A percentile compares a stretch with the other conserved stretches of the same genome.
Evolutionary conservation across 1,284 basidiomycete species (phyloP).

Genomic region (Malassezia globosa): DNA sequence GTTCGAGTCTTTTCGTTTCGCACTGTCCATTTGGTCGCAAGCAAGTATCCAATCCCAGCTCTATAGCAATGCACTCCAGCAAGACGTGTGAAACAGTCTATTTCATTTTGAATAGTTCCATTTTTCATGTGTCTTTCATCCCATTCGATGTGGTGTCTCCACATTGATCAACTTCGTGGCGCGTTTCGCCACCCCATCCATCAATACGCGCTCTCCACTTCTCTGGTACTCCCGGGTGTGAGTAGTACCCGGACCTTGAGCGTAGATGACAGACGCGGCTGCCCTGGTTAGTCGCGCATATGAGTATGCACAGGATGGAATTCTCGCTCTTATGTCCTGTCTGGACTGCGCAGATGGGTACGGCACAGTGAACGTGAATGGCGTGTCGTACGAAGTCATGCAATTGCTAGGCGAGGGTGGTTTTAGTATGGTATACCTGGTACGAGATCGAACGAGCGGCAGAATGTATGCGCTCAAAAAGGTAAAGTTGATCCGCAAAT

Average conservation of each 20-base stretch:
- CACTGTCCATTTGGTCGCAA: no score
- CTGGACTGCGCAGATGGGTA: conserved; percentile 27
- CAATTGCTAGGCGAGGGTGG: conserved; percentile 40
- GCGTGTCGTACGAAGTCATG: conserved; percentile 34
- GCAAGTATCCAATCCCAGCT: no score
- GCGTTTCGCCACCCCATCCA: no score
- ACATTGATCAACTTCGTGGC: no score
- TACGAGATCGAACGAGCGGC: conserved; percentile 36
- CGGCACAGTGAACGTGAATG: conserved; percentile 34
- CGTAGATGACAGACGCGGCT: background rate
- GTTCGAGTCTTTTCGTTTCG: background rate
- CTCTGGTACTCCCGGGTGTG: no score
- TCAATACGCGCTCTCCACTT: no score
- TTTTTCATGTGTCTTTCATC: no score
- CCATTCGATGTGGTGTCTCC: no score
- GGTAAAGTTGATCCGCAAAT: conserved; percentile 4
- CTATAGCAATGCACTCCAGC: no score
- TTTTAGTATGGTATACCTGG: conserved; percentile 36
- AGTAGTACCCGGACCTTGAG: no score
- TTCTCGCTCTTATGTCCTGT: conserved; percentile 30
- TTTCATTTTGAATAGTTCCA: no score
- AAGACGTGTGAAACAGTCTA: no score
- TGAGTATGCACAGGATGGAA: conserved; percentile 24
- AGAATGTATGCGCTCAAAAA: conserved; percentile 44
- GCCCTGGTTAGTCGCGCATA: background rate